phyloP scores from a whole-genome alignment of 148 eudicot species.

The Cornus kousa region DNA sequence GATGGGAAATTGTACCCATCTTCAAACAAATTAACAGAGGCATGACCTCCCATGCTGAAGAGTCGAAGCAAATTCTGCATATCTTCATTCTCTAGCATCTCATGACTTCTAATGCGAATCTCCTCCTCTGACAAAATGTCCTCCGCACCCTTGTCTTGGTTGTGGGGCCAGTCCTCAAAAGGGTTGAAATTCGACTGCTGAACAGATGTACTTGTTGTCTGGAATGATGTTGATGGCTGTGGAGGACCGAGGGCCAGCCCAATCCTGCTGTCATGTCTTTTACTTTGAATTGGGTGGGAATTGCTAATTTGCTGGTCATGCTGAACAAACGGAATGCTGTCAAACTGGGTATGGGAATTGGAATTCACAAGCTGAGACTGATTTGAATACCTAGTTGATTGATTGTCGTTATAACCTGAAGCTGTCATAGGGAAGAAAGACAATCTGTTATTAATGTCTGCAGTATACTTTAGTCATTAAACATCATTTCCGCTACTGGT shows the following conservation, averaged over 20 bases:
- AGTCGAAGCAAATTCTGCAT: constrained; percentile 70
- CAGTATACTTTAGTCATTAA: too few relatives aligned
- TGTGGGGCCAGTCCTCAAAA: constrained; percentile 54
- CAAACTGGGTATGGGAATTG: constrained; percentile 37
- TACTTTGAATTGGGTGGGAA: constrained; percentile 30
- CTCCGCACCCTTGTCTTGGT: constrained; percentile 34
- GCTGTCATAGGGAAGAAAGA: background rate
- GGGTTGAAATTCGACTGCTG: constrained; percentile 44
- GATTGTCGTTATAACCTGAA: constrained; percentile 45
- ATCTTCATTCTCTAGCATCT: constrained; percentile 68
- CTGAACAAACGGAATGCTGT: constrained; percentile 29
- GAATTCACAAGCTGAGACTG: constrained; percentile 38
- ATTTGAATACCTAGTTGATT: constrained; percentile 30
- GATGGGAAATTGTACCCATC: constrained; percentile 39
- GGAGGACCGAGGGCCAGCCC: constrained; percentile 50
- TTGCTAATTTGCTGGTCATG: constrained; percentile 32
- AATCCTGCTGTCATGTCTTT: constrained; percentile 24
- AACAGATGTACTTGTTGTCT: constrained; percentile 24
- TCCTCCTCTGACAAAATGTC: constrained; percentile 62
- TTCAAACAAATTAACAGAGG: constrained; percentile 36
- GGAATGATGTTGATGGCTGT: constrained; percentile 46
- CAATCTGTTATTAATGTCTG: background rate
- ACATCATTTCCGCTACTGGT: background rate
- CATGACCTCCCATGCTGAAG: constrained; percentile 57
- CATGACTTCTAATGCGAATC: constrained; percentile 63